Evolutionary conservation across 768 basidiomycete genomes (phyloP).

Genomic region (Lyophyllum atratum): DNA sequence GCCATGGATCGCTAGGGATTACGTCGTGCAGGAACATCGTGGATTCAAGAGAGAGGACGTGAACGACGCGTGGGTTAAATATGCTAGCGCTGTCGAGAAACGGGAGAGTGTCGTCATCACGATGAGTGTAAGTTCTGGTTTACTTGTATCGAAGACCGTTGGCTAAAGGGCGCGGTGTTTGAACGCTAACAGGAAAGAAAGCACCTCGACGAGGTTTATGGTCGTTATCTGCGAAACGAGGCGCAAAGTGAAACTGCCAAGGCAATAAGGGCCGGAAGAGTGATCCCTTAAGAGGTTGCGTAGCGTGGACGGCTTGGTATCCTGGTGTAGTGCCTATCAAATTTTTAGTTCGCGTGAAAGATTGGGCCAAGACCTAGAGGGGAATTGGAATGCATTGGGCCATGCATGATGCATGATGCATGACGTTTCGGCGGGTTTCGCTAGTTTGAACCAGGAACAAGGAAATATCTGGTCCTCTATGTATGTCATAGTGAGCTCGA

Average conservation of each 20-base stretch:
- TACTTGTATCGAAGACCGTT: neutral
- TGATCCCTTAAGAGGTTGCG: constrained; percentile 34
- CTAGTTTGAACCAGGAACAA: no score
- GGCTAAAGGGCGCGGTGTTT: neutral
- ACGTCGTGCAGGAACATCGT: constrained; percentile 49
- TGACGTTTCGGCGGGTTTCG: no score
- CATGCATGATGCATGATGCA: no score
- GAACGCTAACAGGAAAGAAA: constrained; percentile 19
- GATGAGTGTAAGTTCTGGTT: constrained; percentile 30
- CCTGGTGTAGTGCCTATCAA: no score
- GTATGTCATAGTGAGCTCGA: no score
- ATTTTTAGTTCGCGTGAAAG: neutral
- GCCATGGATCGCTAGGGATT: constrained; percentile 54
- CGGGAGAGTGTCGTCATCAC: constrained; percentile 51
- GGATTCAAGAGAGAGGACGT: constrained; percentile 46
- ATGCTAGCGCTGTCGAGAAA: constrained; percentile 40
- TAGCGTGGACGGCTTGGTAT: neutral
- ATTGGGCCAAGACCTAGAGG: neutral
- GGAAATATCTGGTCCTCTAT: no score
- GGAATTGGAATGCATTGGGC: no score
- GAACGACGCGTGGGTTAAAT: constrained; percentile 45
- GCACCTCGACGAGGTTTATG: constrained; percentile 50
- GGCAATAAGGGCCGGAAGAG: constrained; percentile 45
- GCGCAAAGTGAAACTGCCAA: constrained; percentile 56
- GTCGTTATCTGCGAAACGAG: constrained; percentile 58